Evolutionary conservation across 257 asterid species (phyloP), one percentile per base, ranked within the genome.

Genomic region (Gynochthodes officinalis): DNA sequence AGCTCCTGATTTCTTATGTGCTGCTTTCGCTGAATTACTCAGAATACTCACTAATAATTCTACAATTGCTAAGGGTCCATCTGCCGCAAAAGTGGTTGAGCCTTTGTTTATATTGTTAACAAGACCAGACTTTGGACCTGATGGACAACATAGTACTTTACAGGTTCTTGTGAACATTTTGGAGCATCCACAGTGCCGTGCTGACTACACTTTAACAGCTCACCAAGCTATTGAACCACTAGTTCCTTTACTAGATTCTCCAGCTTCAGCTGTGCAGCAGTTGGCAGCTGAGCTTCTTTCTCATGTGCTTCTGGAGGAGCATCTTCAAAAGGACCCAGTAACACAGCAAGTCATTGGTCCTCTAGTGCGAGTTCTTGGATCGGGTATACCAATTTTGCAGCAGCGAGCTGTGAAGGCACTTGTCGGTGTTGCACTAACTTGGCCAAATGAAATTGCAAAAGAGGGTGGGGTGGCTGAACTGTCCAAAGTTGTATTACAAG

Each of bases 401-500:
- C 99, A 92, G 88, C 84, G 95, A 79, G 95, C 99, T 25, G 96
- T 90, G 72, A 89, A 83, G 85, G 97, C 99, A 74, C 95, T 95
- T 43, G 98, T 95, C 43, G 82, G 92, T 70, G 79, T 92, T 61
- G 89, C 95, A 18, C 73, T 82, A 54, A 83, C 87, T 60, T 95
- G 98, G 98, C 97, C 99, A 39, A 95, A 92, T 74, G 98, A 95
- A 78, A 95, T 95, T 67, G 99, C 99, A 25, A 95, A 85, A 81
- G 99, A 92, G 84, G 99, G 99, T 30, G 99, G 98, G n/a, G 99
- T 95, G 16, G 76, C 86, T 76, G 96, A 92, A 82, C 83, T 95
- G 62, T 95, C 99, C 52, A 91, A 79, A 75, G 96, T 92, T 67
- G 84, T 95, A 72, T 85, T 95, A 78, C 97, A 95, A 73, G 86